Evolutionary conservation across 2,329 filamentous ascomycete genomes (phyloP).

Genomic region (Venturia oleaginea): DNA sequence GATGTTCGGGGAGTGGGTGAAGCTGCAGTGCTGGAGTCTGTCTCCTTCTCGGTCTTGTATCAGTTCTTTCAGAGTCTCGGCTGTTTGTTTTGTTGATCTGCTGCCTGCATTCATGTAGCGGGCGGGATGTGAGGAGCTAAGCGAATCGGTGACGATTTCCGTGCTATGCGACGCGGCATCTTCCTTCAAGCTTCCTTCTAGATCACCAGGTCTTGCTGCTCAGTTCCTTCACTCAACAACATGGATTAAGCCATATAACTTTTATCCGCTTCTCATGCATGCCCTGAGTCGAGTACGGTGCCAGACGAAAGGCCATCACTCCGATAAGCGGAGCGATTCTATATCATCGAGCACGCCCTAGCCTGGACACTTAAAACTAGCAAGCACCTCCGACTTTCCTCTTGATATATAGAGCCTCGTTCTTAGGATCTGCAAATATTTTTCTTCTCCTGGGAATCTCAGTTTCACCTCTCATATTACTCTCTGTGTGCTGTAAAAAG

Average conservation of each 20-base stretch:
- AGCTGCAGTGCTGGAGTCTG: background rate
- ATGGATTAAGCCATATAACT: background rate
- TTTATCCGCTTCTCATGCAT: background rate
- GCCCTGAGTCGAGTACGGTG: background rate
- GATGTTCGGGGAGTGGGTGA: background rate
- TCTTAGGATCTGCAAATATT: background rate
- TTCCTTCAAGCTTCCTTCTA: background rate
- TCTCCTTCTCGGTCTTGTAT: background rate
- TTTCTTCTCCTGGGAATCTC: background rate
- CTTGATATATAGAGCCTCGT: background rate
- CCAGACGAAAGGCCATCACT: background rate
- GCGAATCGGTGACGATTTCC: background rate
- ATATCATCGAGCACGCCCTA: background rate
- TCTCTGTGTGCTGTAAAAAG: background rate
- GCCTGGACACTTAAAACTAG: background rate
- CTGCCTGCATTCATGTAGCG: conserved; percentile 1
- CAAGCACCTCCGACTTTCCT: background rate
- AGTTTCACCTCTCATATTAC: background rate
- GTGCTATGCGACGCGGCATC: background rate
- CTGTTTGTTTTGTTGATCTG: conserved; percentile 4
- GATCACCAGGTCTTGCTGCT: background rate
- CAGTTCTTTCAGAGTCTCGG: background rate
- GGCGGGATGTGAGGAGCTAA: background rate
- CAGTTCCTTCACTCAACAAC: background rate
- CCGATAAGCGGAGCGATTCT: background rate